Conservation (phyloP, 2,329 filamentous ascomycete species). For the Claviceps monticola region DNA sequence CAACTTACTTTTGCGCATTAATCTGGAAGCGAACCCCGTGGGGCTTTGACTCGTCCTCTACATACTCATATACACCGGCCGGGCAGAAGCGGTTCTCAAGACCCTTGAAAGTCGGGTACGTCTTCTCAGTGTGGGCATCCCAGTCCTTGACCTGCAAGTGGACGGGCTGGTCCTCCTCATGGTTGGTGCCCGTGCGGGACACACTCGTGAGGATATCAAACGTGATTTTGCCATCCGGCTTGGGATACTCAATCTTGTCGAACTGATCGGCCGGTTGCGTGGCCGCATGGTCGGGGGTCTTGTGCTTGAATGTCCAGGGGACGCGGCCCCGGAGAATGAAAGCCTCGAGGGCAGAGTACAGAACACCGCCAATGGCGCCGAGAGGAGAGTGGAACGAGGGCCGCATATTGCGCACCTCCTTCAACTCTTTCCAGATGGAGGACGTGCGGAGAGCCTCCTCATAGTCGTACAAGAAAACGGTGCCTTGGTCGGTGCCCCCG, state of each 20-base stretch:
- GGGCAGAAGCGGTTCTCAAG: constrained; percentile 95
- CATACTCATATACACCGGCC: constrained; percentile 94
- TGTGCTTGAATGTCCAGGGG: constrained; percentile 89
- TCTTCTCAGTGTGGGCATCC: constrained; percentile 73
- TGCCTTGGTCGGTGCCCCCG: constrained; percentile 39
- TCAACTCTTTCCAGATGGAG: constrained; percentile 84
- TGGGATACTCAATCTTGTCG: constrained; percentile 87
- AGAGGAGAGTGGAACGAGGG: constrained; percentile 84
- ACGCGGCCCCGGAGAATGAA: constrained; percentile 72
- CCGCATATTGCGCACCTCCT: constrained; percentile 92
- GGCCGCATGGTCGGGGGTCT: constrained; percentile 58
- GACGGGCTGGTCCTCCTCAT: constrained; percentile 96
- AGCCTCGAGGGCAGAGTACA: constrained; percentile 89
- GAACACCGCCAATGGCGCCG: constrained; percentile 75
- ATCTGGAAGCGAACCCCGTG: constrained; percentile 93
- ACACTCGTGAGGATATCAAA: constrained; percentile 97
- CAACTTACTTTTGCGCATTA: constrained; percentile 84
- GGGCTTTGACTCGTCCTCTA: constrained; percentile 79
- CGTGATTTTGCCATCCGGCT: constrained; percentile 86
- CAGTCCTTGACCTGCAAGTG: constrained; percentile 92
- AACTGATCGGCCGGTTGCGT: constrained; percentile 71
- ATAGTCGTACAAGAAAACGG: constrained; percentile 88
- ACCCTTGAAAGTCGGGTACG: constrained; percentile 81
- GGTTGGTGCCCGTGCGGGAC: constrained; percentile 89
- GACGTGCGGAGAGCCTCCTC: constrained; percentile 78